A percentile compares a stretch with the other conserved stretches of the same genome.
Conservation (phyloP, 2,329 filamentous ascomycete species). For the Aspergillus puulaauensis region DNA sequence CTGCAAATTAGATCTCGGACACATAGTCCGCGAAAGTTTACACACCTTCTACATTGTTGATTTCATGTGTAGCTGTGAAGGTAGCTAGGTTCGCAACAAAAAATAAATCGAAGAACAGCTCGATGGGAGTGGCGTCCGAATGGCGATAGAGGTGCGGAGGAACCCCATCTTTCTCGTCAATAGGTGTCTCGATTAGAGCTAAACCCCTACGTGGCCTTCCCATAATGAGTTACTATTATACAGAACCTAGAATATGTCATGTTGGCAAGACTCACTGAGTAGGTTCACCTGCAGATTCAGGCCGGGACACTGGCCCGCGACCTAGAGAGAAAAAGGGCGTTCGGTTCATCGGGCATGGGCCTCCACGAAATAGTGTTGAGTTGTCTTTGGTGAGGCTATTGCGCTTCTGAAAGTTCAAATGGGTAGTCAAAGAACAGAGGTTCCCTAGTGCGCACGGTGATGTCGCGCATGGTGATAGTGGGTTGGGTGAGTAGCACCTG, state of each 20-base stretch:
- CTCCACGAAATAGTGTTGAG: background rate
- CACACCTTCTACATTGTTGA: constrained; percentile 49
- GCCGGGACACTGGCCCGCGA: constrained; percentile 24
- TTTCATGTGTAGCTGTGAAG: constrained; percentile 57
- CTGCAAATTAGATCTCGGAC: constrained; percentile 13
- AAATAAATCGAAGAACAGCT: constrained; percentile 62
- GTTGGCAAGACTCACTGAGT: constrained; percentile 22
- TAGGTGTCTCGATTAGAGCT: constrained; percentile 37
- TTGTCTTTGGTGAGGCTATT: background rate
- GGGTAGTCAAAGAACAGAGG: background rate
- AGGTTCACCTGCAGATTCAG: constrained; percentile 12
- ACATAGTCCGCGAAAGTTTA: background rate
- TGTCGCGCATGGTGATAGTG: background rate
- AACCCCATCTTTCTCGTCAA: constrained; percentile 26
- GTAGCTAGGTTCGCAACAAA: constrained; percentile 66
- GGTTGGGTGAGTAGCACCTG: constrained; percentile 1
- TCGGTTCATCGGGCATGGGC: constrained; percentile 26
- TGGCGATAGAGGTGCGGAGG: constrained; percentile 40
- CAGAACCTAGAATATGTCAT: background rate
- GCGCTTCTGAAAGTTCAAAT: background rate
- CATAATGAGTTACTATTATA: constrained; percentile 3
- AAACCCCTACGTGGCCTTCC: constrained; percentile 20
- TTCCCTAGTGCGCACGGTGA: background rate
- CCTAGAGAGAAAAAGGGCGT: constrained; percentile 32
- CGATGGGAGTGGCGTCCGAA: constrained; percentile 54